Percentiles rank a stretch among this genome's conserved stretches.
These are phyloP conservation scores for Aspergillus fructus DNA, from an alignment of 2,329 filamentous ascomycete genomes.

Conservation along the genomic window DNA sequence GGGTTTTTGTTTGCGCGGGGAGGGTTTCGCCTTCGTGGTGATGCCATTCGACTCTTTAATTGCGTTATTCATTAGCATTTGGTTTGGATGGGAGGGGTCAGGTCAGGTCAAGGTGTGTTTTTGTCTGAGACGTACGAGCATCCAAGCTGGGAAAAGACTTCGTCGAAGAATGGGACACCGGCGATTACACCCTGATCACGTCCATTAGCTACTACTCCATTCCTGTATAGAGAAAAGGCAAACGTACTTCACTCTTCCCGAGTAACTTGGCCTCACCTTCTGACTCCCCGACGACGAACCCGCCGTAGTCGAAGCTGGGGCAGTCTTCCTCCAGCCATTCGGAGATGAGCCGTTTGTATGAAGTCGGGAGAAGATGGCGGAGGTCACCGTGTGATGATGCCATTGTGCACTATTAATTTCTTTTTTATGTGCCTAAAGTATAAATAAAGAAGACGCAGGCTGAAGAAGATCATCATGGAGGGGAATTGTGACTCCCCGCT, in stretches of 20 bases:
- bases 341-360: slow-evolving; percentile 77
- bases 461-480: background rate
- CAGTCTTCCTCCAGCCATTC: slow-evolving; percentile 95
- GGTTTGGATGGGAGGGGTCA: background rate
- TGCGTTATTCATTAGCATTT: background rate
- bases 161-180: slow-evolving; percentile 91
- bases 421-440: background rate
- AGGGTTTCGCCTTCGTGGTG: slow-evolving; percentile 71
- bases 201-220: background rate
- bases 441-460: background rate
- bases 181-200: slow-evolving; percentile 70
- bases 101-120: background rate
- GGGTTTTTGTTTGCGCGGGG: slow-evolving; percentile 52
- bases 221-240: background rate
- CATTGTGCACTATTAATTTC: slow-evolving; percentile 35
- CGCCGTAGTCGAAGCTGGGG: slow-evolving; percentile 93
- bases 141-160: slow-evolving; percentile 85
- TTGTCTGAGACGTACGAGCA: slow-evolving; percentile 60
- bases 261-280: slow-evolving; percentile 49
- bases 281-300: slow-evolving; percentile 80
- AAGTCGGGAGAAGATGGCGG: slow-evolving; percentile 75
- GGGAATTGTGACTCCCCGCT: slow-evolving; percentile 9
- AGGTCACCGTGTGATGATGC: slow-evolving; percentile 59
- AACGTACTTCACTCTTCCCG: slow-evolving; percentile 54
- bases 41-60: slow-evolving; percentile 75